These are phyloP conservation scores for Osmanthus fragrans DNA, from an alignment of 257 asterid species.

Conservation along the genomic window DNA sequence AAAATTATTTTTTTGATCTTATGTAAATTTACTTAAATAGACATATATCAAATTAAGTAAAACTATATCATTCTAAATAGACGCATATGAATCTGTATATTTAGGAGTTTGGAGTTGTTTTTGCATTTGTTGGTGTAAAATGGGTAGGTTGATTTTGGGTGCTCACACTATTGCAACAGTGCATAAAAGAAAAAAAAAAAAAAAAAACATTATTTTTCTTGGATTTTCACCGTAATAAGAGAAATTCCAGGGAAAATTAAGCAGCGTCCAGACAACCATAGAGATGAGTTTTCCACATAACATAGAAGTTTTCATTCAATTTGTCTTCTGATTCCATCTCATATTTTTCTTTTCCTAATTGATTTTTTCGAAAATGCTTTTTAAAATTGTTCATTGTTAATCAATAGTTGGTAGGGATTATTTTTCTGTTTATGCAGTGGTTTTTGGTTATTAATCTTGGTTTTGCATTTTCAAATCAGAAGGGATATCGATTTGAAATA, in stretches of 20 bases:
- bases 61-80: too few species aligned
- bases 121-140: conserved; percentile 26
- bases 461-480: too few species aligned
- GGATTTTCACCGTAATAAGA: background rate
- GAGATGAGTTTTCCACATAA: conserved; percentile 31
- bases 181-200: conserved; percentile 16
- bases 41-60: too few species aligned
- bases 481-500: too few species aligned
- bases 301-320: conserved; percentile 4
- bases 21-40: too few species aligned
- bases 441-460: too few species aligned
- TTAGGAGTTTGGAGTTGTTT: background rate
- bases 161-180: conserved; percentile 14
- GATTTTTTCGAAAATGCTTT: background rate
- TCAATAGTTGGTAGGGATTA: too few species aligned
- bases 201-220: conserved; percentile 7
- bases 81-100: too few species aligned
- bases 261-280: conserved; percentile 36
- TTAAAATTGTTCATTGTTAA: background rate
- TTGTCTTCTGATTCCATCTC: conserved; percentile 25
- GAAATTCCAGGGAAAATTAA: background rate
- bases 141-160: conserved; percentile 15
- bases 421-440: too few species aligned
- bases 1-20: too few species aligned
- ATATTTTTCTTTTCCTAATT: background rate